These are phyloP conservation scores for Epipyxis sp. DNA, from an alignment of 108 stramenopile genomes.

Conservation along the genomic window DNA sequence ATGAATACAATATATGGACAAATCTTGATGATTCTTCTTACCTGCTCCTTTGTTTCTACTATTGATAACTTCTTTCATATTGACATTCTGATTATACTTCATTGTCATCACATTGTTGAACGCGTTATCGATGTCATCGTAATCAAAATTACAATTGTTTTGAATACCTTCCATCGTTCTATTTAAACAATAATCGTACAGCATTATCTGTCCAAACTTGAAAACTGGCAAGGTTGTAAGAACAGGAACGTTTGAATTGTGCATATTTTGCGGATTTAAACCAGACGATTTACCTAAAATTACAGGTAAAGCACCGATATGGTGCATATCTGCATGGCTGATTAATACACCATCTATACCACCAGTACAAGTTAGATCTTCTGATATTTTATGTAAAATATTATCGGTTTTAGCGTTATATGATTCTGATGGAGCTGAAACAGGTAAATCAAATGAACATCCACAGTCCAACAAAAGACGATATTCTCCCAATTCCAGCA, in stretches of 20 bases:
- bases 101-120: slow-evolving; percentile 7
- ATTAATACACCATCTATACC: slow-evolving; percentile 21
- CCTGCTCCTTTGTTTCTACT: background rate
- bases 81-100: background rate
- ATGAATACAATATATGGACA: background rate
- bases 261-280: background rate
- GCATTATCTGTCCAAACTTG: slow-evolving; percentile 14
- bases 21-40: background rate
- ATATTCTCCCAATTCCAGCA: background rate
- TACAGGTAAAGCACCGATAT: slow-evolving; percentile 24
- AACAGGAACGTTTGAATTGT: slow-evolving; percentile 16
- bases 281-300: background rate
- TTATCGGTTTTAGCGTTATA: background rate
- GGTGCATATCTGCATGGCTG: slow-evolving; percentile 29
- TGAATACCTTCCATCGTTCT: background rate
- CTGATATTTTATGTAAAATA: background rate
- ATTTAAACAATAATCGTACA: slow-evolving; percentile 17
- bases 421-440: no score
- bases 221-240: slow-evolving; percentile 4
- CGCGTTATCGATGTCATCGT: slow-evolving; percentile 26
- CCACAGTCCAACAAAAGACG: background rate
- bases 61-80: background rate
- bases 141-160: background rate
- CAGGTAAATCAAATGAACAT: background rate
- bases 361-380: background rate